Evolutionary conservation across 2,329 filamentous ascomycete genomes (phyloP).

Genomic region (Dactylellina parvicollis): DNA sequence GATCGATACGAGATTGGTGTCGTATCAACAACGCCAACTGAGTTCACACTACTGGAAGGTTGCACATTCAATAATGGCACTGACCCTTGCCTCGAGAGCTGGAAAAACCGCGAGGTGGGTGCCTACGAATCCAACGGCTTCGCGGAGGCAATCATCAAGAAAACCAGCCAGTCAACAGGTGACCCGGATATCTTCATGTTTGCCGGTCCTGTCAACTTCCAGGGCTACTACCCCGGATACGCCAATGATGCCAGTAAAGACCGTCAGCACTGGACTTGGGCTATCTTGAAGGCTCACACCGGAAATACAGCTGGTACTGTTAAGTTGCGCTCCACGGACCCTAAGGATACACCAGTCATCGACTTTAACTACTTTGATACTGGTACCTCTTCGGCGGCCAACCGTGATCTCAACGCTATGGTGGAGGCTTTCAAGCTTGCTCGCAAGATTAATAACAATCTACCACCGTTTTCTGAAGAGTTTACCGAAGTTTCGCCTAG

Average conservation of each 20-base stretch:
- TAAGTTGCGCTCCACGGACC: slow-evolving; percentile 69
- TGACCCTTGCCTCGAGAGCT: slow-evolving; percentile 61
- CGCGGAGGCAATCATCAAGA: slow-evolving; percentile 38
- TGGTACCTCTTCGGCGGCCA: slow-evolving; percentile 63
- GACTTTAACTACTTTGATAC: slow-evolving; percentile 71
- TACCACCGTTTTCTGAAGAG: neutral
- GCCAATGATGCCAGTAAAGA: slow-evolving; percentile 63
- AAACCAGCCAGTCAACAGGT: slow-evolving; percentile 61
- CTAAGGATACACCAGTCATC: slow-evolving; percentile 72
- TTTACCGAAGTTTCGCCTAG: slow-evolving; percentile 40
- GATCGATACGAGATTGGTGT: slow-evolving; percentile 70
- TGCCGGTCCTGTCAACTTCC: slow-evolving; percentile 57
- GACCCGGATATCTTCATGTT: slow-evolving; percentile 67
- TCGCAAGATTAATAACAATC: slow-evolving; percentile 62
- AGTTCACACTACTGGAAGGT: slow-evolving; percentile 61
- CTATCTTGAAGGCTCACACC: slow-evolving; percentile 71
- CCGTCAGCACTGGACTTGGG: slow-evolving; percentile 65
- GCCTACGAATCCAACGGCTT: slow-evolving; percentile 48
- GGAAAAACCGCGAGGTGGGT: slow-evolving; percentile 55
- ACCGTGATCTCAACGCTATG: slow-evolving; percentile 67
- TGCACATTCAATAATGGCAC: slow-evolving; percentile 60
- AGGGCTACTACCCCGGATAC: slow-evolving; percentile 63
- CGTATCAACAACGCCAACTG: slow-evolving; percentile 64
- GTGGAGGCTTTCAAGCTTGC: slow-evolving; percentile 68
- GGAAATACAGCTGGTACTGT: slow-evolving; percentile 72